Evolutionary conservation across 805 yeast species (phyloP).

Genomic region (Diddensiella transvaalensis): DNA sequence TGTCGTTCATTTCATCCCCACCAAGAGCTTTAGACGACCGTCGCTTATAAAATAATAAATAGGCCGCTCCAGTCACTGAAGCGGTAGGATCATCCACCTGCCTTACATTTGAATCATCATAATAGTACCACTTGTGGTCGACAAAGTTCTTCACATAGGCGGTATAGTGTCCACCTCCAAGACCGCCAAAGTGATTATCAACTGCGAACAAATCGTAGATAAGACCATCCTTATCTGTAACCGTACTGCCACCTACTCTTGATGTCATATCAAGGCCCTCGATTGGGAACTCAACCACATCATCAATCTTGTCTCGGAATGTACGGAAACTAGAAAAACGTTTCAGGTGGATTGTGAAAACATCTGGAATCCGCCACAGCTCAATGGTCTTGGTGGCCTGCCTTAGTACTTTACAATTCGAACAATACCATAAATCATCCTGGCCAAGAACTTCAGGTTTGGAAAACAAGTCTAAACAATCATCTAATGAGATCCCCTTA

Average conservation of each 20-base stretch:
- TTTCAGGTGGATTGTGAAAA: conserved; percentile 83
- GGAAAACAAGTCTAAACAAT: conserved; percentile 72
- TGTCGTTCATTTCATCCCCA: conserved; percentile 18
- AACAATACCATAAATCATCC: conserved; percentile 92
- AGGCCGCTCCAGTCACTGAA: conserved; percentile 70
- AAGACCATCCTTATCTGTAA: conserved; percentile 22
- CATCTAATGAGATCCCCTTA: conserved; percentile 54
- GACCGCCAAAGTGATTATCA: conserved; percentile 92
- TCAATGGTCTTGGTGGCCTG: conserved; percentile 90
- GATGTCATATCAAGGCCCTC: conserved; percentile 69
- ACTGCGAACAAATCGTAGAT: conserved; percentile 87
- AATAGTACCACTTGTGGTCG: conserved; percentile 82
- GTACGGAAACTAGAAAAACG: conserved; percentile 82
- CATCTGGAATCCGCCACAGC: conserved; percentile 91
- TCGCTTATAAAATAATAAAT: conserved; percentile 76
- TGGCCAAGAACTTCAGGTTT: conserved; percentile 81
- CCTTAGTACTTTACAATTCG: conserved; percentile 80
- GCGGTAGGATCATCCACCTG: conserved; percentile 48
- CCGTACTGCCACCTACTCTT: conserved; percentile 41
- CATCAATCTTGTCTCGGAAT: conserved; percentile 85
- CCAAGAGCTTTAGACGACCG: conserved; percentile 28
- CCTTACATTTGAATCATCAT: conserved; percentile 77
- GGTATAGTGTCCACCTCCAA: conserved; percentile 98
- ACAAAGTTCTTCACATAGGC: conserved; percentile 78
- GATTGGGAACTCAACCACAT: conserved; percentile 81